Conservation (phyloP, 345 rosid genomes). For the Fremontodendron californicum region DNA sequence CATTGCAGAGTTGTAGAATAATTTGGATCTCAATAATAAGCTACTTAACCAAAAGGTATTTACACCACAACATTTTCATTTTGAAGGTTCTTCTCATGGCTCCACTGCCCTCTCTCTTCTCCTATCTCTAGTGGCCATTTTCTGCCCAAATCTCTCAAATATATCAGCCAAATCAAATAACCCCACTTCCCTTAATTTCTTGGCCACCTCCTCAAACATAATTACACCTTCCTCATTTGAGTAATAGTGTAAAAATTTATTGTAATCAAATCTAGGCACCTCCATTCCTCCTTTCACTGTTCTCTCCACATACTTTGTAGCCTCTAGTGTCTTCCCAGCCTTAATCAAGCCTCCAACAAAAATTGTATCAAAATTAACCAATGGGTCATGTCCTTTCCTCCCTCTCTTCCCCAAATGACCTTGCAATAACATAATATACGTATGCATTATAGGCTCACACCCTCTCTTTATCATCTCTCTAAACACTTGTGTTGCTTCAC, state of each 20-base stretch:
- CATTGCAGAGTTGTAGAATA: too few species aligned
- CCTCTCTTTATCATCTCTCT: conserved; percentile 73
- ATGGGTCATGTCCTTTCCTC: conserved; percentile 65
- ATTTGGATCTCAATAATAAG: too few species aligned
- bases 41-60: too few species aligned
- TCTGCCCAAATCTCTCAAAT: conserved; percentile 66
- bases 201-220: conserved; percentile 62
- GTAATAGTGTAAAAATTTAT: conserved; percentile 69
- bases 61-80: too few species aligned
- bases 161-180: conserved; percentile 80
- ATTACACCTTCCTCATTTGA: conserved; percentile 68
- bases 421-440: conserved; percentile 75
- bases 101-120: conserved; percentile 44
- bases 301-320: conserved; percentile 73
- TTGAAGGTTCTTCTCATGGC: conserved; percentile 10
- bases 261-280: conserved; percentile 83
- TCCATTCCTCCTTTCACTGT: conserved; percentile 56
- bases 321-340: conserved; percentile 68
- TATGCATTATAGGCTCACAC: conserved; percentile 87
- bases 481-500: too few species aligned
- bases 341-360: conserved; percentile 86
- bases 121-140: conserved; percentile 81
- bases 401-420: conserved; percentile 91
- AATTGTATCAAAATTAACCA: conserved; percentile 73
- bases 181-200: conserved; percentile 63